A percentile compares a stretch with the other conserved stretches of the same genome.
Evolutionary conservation across 225 moss, liverwort and hornwort genomes (phyloP).

Genomic region (Takakia lepidozioides): DNA sequence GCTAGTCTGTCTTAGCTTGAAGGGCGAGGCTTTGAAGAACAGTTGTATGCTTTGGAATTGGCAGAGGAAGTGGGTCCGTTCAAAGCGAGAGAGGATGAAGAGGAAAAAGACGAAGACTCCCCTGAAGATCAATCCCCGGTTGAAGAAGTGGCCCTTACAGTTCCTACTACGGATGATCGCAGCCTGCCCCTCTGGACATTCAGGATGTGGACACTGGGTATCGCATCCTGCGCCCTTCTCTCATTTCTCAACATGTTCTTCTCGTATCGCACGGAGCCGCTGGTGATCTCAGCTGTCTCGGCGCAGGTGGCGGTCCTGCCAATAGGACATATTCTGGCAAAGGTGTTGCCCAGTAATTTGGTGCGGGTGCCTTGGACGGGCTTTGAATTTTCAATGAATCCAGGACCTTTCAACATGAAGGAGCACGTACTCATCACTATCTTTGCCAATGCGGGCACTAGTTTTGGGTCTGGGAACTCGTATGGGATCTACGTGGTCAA

Average conservation of each 20-base stretch:
- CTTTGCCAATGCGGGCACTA: slow-evolving; percentile 19
- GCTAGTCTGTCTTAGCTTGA: no score
- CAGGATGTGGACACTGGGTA: slow-evolving; percentile 22
- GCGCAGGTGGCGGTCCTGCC: slow-evolving; percentile 45
- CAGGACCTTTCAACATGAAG: no score
- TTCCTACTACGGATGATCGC: slow-evolving; percentile 34
- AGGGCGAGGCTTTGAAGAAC: no score
- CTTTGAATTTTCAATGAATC: no score
- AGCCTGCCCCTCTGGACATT: slow-evolving; percentile 30
- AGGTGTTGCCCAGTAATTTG: slow-evolving; percentile 24
- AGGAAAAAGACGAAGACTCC: no score
- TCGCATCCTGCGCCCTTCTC: slow-evolving; percentile 19
- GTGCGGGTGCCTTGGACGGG: no score
- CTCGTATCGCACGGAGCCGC: slow-evolving; percentile 44
- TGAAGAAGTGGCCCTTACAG: slow-evolving; percentile 42
- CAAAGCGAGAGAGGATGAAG: no score
- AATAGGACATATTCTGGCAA: slow-evolving; percentile 45
- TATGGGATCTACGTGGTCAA: slow-evolving; percentile 40
- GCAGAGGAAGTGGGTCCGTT: no score
- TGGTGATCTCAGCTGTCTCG: slow-evolving; percentile 37
- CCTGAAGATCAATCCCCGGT: no score
- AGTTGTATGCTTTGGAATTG: no score
- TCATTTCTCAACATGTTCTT: slow-evolving; percentile 54
- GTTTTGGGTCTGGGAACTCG: slow-evolving; percentile 20
- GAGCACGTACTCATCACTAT: no score